Conservation (phyloP, 1,139 yeast genomes). For the Debaryomyces subglobosus region DNA sequence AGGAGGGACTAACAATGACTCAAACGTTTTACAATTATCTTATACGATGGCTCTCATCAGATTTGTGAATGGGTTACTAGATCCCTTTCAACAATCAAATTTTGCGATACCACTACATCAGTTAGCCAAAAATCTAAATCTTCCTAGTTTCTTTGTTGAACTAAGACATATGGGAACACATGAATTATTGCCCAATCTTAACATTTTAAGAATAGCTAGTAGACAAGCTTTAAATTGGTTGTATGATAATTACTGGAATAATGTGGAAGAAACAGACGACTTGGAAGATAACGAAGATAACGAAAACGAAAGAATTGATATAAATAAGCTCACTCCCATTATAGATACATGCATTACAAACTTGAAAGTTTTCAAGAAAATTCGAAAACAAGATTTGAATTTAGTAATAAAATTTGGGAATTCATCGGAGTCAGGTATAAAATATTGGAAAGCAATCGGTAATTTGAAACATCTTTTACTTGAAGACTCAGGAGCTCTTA, state of each 20-base stretch:
- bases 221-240: conserved; percentile 76
- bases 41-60: conserved; percentile 80
- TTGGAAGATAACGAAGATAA: conserved; percentile 22
- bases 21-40: conserved; percentile 46
- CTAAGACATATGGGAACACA: conserved; percentile 91
- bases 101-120: conserved; percentile 79
- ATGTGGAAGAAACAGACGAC: conserved; percentile 30
- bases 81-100: conserved; percentile 79
- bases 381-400: conserved; percentile 51
- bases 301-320: conserved; percentile 5
- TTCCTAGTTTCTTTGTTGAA: conserved; percentile 89
- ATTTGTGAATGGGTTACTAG: conserved; percentile 90
- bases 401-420: conserved; percentile 41
- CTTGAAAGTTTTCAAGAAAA: conserved; percentile 35
- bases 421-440: conserved; percentile 36
- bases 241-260: conserved; percentile 72
- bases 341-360: conserved; percentile 13
- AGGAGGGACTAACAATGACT: conserved; percentile 23
- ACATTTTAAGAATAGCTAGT: conserved; percentile 61
- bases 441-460: conserved; percentile 41
- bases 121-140: conserved; percentile 66
- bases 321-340: conserved; percentile 1
- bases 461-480: conserved; percentile 2
- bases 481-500: conserved; percentile 13
- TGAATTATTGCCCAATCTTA: conserved; percentile 75